phyloP scores from a whole-genome alignment of 441 rosid genomes.

The Populus tomentosa region DNA sequence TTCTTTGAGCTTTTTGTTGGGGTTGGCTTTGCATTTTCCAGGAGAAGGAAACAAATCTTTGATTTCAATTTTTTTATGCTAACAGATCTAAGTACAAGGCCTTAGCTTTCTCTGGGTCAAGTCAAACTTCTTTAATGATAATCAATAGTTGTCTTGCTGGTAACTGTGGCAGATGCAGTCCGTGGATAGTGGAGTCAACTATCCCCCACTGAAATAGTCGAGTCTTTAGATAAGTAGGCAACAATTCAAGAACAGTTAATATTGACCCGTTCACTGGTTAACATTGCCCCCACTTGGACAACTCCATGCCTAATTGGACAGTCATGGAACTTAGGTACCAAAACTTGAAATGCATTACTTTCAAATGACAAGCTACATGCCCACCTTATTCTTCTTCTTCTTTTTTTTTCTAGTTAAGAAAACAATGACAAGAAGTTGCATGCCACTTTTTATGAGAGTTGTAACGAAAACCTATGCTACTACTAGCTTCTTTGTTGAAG shows the following conservation, averaged over 20 bases:
- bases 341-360: background rate
- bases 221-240: background rate
- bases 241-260: background rate
- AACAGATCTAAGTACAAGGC: background rate
- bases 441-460: background rate
- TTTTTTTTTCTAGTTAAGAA: background rate
- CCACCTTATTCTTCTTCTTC: background rate
- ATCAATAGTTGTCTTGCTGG: background rate
- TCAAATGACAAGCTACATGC: background rate
- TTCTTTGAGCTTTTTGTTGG: background rate
- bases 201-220: background rate
- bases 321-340: background rate
- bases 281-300: background rate
- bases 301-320: background rate
- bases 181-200: background rate
- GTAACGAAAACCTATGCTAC: background rate
- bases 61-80: background rate
- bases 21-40: background rate
- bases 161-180: background rate
- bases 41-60: background rate
- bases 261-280: background rate
- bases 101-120: background rate
- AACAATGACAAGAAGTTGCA: background rate
- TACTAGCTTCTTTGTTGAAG: background rate
- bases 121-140: background rate